A percentile compares a stretch with the other conserved stretches of the same genome.
phyloP scores from a whole-genome alignment of 768 basidiomycete species.

The Suillus americanus region DNA sequence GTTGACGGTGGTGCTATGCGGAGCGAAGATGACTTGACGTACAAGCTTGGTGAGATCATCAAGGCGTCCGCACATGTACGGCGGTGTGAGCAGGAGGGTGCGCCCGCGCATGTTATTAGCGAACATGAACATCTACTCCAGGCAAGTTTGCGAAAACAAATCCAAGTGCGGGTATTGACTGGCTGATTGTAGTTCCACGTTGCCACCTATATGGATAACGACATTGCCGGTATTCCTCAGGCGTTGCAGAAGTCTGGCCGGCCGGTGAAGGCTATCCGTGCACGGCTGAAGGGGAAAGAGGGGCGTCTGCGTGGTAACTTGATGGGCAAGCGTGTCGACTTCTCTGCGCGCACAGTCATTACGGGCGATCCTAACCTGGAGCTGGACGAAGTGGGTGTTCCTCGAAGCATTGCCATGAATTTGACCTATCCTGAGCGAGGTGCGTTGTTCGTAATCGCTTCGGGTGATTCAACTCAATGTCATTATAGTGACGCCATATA shows the following conservation, averaged over 20 bases:
- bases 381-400: slow-evolving; percentile 96
- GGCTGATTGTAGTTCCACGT: slow-evolving; percentile 78
- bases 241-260: slow-evolving; percentile 96
- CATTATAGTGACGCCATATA: slow-evolving; percentile 87
- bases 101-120: slow-evolving; percentile 91
- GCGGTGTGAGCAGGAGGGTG: slow-evolving; percentile 93
- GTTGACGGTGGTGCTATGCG: slow-evolving; percentile 97
- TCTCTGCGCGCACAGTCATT: slow-evolving; percentile 98
- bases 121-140: slow-evolving; percentile 97
- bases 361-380: slow-evolving; percentile 98
- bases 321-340: slow-evolving; percentile 99
- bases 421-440: slow-evolving; percentile 97
- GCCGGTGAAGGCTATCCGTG: slow-evolving; percentile 97
- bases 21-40: slow-evolving; percentile 97
- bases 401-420: slow-evolving; percentile 94
- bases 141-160: slow-evolving; percentile 42
- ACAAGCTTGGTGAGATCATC: slow-evolving; percentile 96
- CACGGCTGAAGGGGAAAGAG: slow-evolving; percentile 97
- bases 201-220: slow-evolving; percentile 99
- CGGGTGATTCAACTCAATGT: slow-evolving; percentile 11
- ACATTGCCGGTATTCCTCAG: slow-evolving; percentile 97
- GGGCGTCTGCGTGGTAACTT: slow-evolving; percentile 96
- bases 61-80: slow-evolving; percentile 92
- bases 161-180: neutral
- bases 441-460: slow-evolving; percentile 31